Base-by-base conservation (phyloP, 1,139 yeast genomes). In the Magnusiomyces suaveolens region DNA sequence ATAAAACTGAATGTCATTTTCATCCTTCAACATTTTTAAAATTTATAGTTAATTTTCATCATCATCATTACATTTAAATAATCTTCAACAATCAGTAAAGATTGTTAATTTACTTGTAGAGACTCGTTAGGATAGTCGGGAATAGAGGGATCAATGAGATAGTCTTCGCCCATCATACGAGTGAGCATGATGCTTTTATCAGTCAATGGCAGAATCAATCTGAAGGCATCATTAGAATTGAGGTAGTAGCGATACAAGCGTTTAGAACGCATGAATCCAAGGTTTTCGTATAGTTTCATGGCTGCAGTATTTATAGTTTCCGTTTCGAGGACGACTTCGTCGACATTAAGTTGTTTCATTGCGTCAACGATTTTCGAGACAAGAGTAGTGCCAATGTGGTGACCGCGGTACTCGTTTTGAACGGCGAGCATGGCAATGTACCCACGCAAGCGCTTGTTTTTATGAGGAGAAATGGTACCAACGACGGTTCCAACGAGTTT, bases 371-470 rank as follows among this genome's bases (percentile, higher is more conserved):
- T 80, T 59, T 75, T 66, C 53, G 75, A 73, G 33, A 90, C 90
- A 55, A 92, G 74, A 54, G 72, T 72, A 60, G 83, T 83, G 3
- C 97, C 96, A 50, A 90, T 84, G 1, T 96, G 96, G 50, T 72
- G 73, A 10, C 95, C 90, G 53, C 98, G 74, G 67, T 77, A 82
- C 20, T 70, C 66, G 46, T 82, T 80, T 56, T 83, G 83, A 29
- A 92, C 95, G 0, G 95, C 96, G 54, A 92, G 72, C 98, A 92
- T 92, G 4, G 97, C 98, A 48, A 92, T 90, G 65, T 92, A 92
- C 0, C 98, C 98, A 59, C 97, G 73, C 63, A 74, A 66, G 57
- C 96, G 74, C 12, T 68, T 61, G 38, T 79, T 77, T 56, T 92
- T 75, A 69, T 92, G 97, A 3, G 79, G 75, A 61, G 86, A 95